Evolutionary conservation across 768 basidiomycete species (phyloP), one percentile per base, ranked within the genome.

Genomic region (Myochromella boudieri): DNA sequence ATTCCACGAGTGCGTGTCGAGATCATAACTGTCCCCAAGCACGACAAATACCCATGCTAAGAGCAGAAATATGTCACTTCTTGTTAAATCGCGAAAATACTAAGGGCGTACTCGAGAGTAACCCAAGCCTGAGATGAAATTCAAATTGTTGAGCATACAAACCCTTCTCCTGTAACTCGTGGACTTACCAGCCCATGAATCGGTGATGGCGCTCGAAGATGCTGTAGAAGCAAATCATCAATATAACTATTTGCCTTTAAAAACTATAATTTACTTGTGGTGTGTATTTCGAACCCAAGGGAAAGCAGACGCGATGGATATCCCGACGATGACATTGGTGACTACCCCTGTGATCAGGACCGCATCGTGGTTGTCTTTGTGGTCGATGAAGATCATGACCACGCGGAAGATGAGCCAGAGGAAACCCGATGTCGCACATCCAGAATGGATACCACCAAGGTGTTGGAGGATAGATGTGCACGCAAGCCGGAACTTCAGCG

Each of bases 371-470:
- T 80, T 83, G 46, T 69, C 51, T 49, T 67, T 64, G 58, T 74
- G 81, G 53, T 77, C 58, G 26, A 70, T 71, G 58, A 80, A 76
- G 25, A 83, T 76, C 26, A 72, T 64, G 29, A 76, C 69, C 33
- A 88, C 65, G 59, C 78, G 78, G 54, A 80, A 80, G 39, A 88
- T 66, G 36, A 90, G 73, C 88, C 88, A 91, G 12, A 77, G 68
- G 46, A 85, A 78, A 38, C 86, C 88, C 25, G 87, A 88, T 20
- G 76, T 67, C 3, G 87, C 87, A 61, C 89, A 91, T 22, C 88
- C 87, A n/a, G 83, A 84, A 59, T 91, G 89, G 52, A 91, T 87
- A 17, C 89, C 89, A 4, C 89, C 89, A 11, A 91, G 77, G 61
- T 91, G 89, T 70, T 85, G 75, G 17, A 90, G 72, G 4, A 80